Evolutionary conservation across 2,329 filamentous ascomycete species (phyloP).

Genomic region (Diaporthe capsici): DNA sequence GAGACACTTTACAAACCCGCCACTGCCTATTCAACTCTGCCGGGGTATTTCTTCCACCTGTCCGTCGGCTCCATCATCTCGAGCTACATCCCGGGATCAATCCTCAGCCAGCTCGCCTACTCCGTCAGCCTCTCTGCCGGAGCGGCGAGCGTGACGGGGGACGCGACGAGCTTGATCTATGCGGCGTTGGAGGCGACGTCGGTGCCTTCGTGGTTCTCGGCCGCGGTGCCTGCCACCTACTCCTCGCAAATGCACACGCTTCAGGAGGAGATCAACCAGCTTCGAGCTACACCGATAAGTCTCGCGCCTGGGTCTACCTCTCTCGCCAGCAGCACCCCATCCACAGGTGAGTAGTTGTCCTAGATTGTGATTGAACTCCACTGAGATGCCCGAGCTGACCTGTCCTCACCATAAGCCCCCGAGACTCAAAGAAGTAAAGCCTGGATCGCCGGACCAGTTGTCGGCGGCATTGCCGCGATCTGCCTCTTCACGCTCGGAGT

Average conservation of each 20-base stretch:
- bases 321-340: neutral
- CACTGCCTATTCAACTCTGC: neutral
- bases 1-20: neutral
- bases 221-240: constrained; percentile 25
- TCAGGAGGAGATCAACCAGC: neutral
- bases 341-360: neutral
- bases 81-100: neutral
- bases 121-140: neutral
- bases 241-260: constrained; percentile 11
- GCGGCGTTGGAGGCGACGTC: constrained; percentile 16
- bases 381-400: neutral
- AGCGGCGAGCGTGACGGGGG: constrained; percentile 2
- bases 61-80: neutral
- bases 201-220: constrained; percentile 19
- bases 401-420: neutral
- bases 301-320: neutral
- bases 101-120: neutral
- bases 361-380: neutral
- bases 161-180: constrained; percentile 20
- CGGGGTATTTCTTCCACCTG: neutral
- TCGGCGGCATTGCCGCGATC: neutral
- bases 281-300: neutral
- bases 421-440: constrained; percentile 1
- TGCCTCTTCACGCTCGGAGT: neutral
- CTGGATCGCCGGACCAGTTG: constrained; percentile 30